Conservation (phyloP, 768 basidiomycete species). For the Kwoniella pini region DNA sequence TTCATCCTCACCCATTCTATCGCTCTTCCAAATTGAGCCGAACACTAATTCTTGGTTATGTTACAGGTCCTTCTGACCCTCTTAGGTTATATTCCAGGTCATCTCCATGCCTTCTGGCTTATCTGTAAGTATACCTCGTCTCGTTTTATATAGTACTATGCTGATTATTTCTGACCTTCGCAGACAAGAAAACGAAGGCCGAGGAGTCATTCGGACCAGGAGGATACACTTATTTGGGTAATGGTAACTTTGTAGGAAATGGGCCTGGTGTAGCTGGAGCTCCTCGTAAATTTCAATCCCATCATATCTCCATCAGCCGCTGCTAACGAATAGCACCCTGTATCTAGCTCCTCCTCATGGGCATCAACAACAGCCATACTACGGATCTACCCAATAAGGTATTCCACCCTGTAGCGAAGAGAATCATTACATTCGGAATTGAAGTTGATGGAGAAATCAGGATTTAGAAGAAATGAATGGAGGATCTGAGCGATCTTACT, state of each 20-base stretch:
- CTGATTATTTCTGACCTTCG: not conserved
- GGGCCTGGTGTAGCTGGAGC: constrained; percentile 16
- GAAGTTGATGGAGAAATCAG: no score
- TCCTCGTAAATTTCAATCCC: constrained; percentile 5
- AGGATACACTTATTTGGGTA: constrained; percentile 46
- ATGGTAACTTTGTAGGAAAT: constrained; percentile 44
- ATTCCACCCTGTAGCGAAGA: no score
- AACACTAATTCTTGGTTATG: no score
- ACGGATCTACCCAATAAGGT: constrained; percentile 26
- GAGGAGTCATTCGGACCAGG: constrained; percentile 46
- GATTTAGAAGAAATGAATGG: not conserved
- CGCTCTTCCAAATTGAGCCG: no score
- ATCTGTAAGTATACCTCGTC: constrained; percentile 43
- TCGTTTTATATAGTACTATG: not conserved
- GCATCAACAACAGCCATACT: constrained; percentile 30
- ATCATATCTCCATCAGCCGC: no score
- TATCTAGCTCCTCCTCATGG: constrained; percentile 10
- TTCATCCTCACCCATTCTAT: no score
- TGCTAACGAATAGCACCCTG: no score
- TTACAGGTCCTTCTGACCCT: not conserved
- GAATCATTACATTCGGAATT: no score
- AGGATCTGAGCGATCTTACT: not conserved
- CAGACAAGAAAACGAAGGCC: constrained; percentile 49
- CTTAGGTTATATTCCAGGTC: constrained; percentile 24
- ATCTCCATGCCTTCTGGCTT: constrained; percentile 51